These are phyloP conservation scores for Saccharomycopsis schoenii DNA, from an alignment of 805 yeast species.

Conservation along the genomic window DNA sequence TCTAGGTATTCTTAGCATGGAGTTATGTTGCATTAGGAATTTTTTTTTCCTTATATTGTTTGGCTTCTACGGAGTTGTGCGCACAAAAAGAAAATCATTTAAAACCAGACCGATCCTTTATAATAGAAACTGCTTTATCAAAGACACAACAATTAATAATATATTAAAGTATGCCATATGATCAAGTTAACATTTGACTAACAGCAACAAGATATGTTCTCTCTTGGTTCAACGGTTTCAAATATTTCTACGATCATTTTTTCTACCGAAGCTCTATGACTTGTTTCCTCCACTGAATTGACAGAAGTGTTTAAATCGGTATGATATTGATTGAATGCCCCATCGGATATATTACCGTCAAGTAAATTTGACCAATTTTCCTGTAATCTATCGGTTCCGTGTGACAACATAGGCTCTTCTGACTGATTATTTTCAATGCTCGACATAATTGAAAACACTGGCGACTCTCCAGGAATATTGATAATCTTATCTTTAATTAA, in stretches of 20 bases:
- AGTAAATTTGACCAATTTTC: not conserved
- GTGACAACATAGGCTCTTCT: not conserved
- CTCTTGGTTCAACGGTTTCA: not conserved
- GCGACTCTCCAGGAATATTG: constrained; percentile 38
- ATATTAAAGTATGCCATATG: no score
- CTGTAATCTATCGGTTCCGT: not conserved
- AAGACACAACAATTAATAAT: no score
- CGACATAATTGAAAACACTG: constrained; percentile 1
- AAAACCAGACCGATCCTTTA: no score
- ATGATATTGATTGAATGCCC: not conserved
- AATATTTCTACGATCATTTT: not conserved
- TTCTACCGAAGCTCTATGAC: not conserved
- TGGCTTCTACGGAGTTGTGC: not conserved
- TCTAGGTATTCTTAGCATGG: no score
- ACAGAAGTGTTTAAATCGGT: not conserved
- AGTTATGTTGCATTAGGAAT: no score
- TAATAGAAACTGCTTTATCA: not conserved
- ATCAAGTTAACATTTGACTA: not conserved
- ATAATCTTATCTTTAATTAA: constrained; percentile 52
- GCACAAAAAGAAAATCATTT: not conserved
- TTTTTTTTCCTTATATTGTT: not conserved
- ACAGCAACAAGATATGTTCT: not conserved
- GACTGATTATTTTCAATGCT: not conserved
- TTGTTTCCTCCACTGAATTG: not conserved
- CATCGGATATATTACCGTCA: not conserved